phyloP scores from a whole-genome alignment of 202 grass and related monocot species.

The Panicum hallii region DNA sequence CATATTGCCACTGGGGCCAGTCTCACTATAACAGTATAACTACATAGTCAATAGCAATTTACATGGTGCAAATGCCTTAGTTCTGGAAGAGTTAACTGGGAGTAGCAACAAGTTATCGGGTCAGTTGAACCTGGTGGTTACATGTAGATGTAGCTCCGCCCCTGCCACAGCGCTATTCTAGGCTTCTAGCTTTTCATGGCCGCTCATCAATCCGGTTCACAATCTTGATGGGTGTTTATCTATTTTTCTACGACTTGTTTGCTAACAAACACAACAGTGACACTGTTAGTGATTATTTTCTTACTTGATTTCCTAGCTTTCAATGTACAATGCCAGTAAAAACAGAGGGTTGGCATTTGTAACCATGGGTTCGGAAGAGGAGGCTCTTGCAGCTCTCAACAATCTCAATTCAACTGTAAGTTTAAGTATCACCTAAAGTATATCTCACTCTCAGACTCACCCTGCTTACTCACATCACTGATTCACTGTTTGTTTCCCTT shows the following conservation, averaged over 20 bases:
- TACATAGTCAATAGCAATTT: no score
- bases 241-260: neutral
- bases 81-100: no score
- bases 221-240: neutral
- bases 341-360: conserved; percentile 97
- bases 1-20: no score
- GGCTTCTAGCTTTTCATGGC: neutral
- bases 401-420: conserved; percentile 81
- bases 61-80: no score
- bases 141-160: no score
- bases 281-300: conserved; percentile 31
- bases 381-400: conserved; percentile 66
- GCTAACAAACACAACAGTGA: neutral
- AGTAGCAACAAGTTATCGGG: no score
- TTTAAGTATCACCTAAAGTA: conserved; percentile 1
- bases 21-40: no score
- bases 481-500: neutral
- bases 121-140: no score
- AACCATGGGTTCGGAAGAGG: conserved; percentile 86
- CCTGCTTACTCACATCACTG: neutral
- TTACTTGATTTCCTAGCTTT: conserved; percentile 68
- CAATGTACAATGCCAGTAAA: conserved; percentile 78
- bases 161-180: no score
- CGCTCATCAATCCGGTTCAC: neutral
- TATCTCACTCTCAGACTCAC: neutral